Evolutionary conservation across 2,329 filamentous ascomycete genomes (phyloP), one percentile per base, ranked within the genome.

Genomic region (Acarospora socialis): DNA sequence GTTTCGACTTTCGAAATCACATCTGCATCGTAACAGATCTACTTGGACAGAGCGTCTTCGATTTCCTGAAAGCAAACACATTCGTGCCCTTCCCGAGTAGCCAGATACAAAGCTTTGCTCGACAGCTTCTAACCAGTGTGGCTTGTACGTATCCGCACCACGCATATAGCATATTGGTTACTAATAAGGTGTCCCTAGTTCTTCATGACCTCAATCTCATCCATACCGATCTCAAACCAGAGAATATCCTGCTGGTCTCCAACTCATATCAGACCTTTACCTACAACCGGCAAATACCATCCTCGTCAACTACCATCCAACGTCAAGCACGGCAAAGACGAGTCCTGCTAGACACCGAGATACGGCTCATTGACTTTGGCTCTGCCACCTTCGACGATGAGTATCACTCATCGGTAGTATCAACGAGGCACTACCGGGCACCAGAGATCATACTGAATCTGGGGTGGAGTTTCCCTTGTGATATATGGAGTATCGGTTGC

Each of bases 1-100:
- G 84, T 55, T 98, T 98, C 59, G 90, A 98, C 57, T 98, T 82
- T 60, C 73, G 86, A 28, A 90, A 92, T 35, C 90, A 98, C 52
- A 95, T 98, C 45, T 98, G 90, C 65, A 79, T 79, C 38, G 74
- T 79, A 46, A 79, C 74, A 9, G 74, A 78, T 51, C 58, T 79
- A 10, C 70, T 95, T 19, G 87, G 87, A 28, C 87, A 94, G 51
- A 95, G 87, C 47, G 87, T 98, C 32, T 98, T 98, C 53, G 90
- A 98, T 58, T 98, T 98, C 46, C 67, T 98, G 28, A 98, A 98
- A 61, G 77, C 78, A 49, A 95, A 95, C 51, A 71, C 73, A 42
- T 98, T 98, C 51, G 84, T 93, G 12, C 90, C 90, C 1, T 98
- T 98, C 50, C 90, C 90, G 8, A 95, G 92, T 64, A 94, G 86